Conservation (phyloP, 176 grass and related monocot species). For the Triticum turgidum region DNA sequence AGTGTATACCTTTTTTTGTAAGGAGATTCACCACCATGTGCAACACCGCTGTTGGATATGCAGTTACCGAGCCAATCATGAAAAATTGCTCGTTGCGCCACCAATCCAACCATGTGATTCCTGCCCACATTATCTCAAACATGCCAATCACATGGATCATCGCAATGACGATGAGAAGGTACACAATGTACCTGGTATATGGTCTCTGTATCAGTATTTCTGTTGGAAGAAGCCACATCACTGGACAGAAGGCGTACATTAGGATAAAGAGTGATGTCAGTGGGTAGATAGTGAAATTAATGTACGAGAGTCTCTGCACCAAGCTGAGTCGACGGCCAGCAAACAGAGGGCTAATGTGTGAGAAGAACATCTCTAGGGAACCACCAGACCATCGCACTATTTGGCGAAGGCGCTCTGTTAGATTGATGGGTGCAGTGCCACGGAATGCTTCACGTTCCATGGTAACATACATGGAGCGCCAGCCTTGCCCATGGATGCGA, state of each 20-base stretch:
- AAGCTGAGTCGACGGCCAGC: background rate
- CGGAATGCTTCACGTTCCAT: conserved; percentile 17
- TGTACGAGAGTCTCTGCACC: conserved; percentile 12
- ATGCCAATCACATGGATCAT: conserved; percentile 30
- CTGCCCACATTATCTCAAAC: conserved; percentile 27
- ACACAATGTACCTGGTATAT: conserved; percentile 1
- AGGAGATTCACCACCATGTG: conserved; percentile 30
- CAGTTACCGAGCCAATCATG: conserved; percentile 19
- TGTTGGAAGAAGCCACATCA: conserved; percentile 21
- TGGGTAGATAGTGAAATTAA: conserved; percentile 27
- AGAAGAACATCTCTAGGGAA: conserved; percentile 36
- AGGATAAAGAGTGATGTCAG: conserved; percentile 14
- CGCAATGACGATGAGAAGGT: background rate
- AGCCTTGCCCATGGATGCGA: conserved; percentile 25
- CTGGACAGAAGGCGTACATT: background rate
- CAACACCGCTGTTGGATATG: conserved; percentile 26
- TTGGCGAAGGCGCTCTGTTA: conserved; percentile 18
- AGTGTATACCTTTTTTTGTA: conserved; percentile 35
- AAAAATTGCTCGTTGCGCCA: conserved; percentile 35
- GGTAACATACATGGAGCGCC: conserved; percentile 21
- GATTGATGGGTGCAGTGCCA: conserved; percentile 35
- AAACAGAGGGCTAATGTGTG: background rate
- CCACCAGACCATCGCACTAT: conserved; percentile 32
- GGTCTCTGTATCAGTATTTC: conserved; percentile 20
- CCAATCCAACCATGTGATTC: conserved; percentile 24